Base-by-base conservation (phyloP, 495 filamentous ascomycete species). In the Neurospora discreta region DNA sequence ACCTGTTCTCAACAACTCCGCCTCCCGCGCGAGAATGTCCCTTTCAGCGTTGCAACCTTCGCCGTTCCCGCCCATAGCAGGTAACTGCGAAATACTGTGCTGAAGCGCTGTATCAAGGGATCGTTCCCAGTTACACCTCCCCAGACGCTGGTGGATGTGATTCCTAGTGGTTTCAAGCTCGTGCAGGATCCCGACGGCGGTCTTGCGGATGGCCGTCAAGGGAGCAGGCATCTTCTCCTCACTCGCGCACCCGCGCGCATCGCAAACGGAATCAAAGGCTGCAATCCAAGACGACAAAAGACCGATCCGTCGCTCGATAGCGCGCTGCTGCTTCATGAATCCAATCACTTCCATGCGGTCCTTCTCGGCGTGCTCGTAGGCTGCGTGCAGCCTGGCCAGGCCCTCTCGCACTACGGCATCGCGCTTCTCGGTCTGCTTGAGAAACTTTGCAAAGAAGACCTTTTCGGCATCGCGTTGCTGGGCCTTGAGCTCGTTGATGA, bases 401-500 rank as follows among this genome's bases (percentile, higher is more conserved):
- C 92, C 93, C 78, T 98, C 95, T 70, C 89, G 88, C n/a, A 92
- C 86, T 39, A 92, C 87, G 68, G 81, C 82, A 67, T 94, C 91
- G 69, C 91, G 90, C 85, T 97, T 97, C 75, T 93, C 92, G 39
- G 85, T 89, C 75, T 93, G 91, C 78, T 96, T 97, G 75, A 87
- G 88, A 82, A 97, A 97, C 80, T 98, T 98, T 74, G 87, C 86
- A 78, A 97, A 96, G 60, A 93, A 94, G 4, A 89, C 83, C 43
- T 87, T 90, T 77, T 98, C 97, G n/a, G 89, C 89, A 71, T 98
- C 92, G 80, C 92, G 97, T 77, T 97, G 92, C 77, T 97, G 93
- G 23, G 90, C 89, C 79, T 94, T 95, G 70, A 99, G 87, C 77
- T 98, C 94, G 77, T 97, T 96, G 77, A 98, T 98, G 76, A 97